Evolutionary conservation across 305 asterid genomes (phyloP).

Genomic region (Solanum aculeatissimum): DNA sequence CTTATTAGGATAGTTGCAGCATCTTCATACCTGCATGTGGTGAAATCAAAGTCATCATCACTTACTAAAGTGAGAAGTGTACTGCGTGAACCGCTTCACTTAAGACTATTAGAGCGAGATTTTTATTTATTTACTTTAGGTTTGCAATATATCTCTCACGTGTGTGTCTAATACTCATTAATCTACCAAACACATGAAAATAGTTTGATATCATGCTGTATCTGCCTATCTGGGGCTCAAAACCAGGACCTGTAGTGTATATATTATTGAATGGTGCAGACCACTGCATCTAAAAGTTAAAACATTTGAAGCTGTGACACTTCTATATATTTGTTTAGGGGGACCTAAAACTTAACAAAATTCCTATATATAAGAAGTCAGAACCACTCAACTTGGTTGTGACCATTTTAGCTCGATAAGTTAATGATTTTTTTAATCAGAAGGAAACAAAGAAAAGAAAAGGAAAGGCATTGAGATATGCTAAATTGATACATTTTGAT

Average conservation of each 20-base stretch:
- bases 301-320: not conserved
- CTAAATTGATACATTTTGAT: not conserved
- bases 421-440: not conserved
- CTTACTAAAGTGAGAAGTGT: not conserved
- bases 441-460: not conserved
- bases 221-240: not conserved
- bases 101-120: not conserved
- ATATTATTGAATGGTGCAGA: not conserved
- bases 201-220: not conserved
- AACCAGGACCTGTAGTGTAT: not conserved
- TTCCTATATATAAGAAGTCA: not conserved
- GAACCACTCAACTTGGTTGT: not conserved
- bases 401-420: not conserved
- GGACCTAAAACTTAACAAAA: not conserved
- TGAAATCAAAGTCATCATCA: constrained; percentile 5
- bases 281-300: not conserved
- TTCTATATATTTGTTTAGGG: not conserved
- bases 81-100: not conserved
- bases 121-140: not conserved
- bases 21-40: constrained; percentile 57
- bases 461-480: not conserved
- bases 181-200: not conserved
- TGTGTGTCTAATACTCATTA: not conserved
- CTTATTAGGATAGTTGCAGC: constrained; percentile 67
- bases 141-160: not conserved